Conservation (phyloP, 106 monocot species). For the Dendrobium nobile region DNA sequence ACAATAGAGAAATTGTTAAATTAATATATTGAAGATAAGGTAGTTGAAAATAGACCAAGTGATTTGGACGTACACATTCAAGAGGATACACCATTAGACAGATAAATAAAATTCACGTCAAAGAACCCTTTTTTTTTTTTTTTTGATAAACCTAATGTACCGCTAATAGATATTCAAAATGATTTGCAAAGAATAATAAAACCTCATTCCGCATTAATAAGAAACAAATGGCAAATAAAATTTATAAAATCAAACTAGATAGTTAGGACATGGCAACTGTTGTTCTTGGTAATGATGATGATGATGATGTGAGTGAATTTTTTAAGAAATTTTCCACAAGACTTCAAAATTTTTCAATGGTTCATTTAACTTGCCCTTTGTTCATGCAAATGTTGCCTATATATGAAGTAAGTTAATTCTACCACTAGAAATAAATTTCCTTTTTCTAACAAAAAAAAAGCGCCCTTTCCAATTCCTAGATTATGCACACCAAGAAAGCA, state of each 20-base stretch:
- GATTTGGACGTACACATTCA: not conserved
- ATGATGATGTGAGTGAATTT: not conserved
- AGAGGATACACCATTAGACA: not conserved
- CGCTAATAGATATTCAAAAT: not conserved
- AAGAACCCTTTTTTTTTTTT: not conserved
- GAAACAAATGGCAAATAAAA: not conserved
- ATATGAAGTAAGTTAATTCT: not conserved
- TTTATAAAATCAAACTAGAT: not conserved
- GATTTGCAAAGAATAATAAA: not conserved
- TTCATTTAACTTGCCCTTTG: not conserved
- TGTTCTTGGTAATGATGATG: not conserved
- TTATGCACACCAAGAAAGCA: not conserved
- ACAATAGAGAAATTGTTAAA: not conserved
- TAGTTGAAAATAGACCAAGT: not conserved
- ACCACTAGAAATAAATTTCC: not conserved
- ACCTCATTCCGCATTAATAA: not conserved
- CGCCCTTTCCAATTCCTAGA: not conserved
- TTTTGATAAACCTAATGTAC: not conserved
- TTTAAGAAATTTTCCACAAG: not conserved
- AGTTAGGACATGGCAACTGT: not conserved
- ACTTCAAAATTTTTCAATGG: not conserved
- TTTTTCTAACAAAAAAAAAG: not conserved
- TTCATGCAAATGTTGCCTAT: not conserved
- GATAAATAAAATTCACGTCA: not conserved
- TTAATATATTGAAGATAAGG: not conserved